These are phyloP conservation scores for Phytophthora rubi DNA, from an alignment of 352 stramenopile species.

Conservation along the genomic window DNA sequence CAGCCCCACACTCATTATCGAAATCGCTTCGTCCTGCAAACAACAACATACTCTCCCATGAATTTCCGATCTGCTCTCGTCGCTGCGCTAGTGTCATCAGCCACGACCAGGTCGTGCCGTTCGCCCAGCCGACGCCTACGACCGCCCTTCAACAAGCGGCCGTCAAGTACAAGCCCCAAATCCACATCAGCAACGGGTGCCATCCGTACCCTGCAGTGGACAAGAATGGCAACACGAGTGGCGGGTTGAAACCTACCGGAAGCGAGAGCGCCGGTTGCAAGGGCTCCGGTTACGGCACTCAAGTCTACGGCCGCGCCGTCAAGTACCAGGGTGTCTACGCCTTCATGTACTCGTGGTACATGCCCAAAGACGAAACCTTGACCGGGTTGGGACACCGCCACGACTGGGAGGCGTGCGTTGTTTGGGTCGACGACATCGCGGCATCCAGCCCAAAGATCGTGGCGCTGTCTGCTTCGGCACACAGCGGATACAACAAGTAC, in stretches of 20 bases:
- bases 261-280: constrained; percentile 17
- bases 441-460: constrained; percentile 19
- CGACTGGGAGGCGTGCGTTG: constrained; percentile 42
- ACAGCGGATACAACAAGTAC: constrained; percentile 35
- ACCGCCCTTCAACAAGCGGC: background rate
- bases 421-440: constrained; percentile 38
- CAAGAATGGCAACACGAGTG: constrained; percentile 6
- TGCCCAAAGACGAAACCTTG: constrained; percentile 41
- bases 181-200: constrained; percentile 1
- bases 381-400: constrained; percentile 33
- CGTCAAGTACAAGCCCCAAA: constrained; percentile 5
- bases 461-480: constrained; percentile 18
- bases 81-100: constrained; percentile 2
- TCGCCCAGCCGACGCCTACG: constrained; percentile 6
- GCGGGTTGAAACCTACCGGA: background rate
- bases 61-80: background rate
- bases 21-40: background rate
- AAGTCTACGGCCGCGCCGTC: constrained; percentile 28
- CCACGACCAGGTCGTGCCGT: constrained; percentile 11
- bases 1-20: background rate
- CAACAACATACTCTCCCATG: background rate
- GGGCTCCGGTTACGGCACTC: constrained; percentile 26
- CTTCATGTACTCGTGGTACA: constrained; percentile 49
- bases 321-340: constrained; percentile 22
- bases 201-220: constrained; percentile 6